Evolutionary conservation across 352 stramenopile genomes (phyloP), one percentile per base, ranked within the genome.

Genomic region (Globisporangium cylindrosporum): DNA sequence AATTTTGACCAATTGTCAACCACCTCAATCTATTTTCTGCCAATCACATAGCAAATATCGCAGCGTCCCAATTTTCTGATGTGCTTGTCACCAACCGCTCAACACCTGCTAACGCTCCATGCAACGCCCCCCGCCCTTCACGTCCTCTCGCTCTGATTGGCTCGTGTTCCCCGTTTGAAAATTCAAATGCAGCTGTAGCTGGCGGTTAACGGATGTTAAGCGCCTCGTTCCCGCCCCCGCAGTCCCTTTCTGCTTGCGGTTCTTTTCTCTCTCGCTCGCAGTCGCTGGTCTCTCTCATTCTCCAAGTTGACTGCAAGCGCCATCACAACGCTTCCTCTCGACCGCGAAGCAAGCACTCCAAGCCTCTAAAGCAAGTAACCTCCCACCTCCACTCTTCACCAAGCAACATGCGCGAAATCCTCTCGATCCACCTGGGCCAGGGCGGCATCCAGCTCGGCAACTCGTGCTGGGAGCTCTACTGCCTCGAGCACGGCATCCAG

Each of bases 361-460:
- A 29, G 25, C 25, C 25, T 29, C 25, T 29, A 29, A 29, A 29
- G 25, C 53, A 58, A 36, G 8, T 12, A 18, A 46, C 1, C 34
- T n/a, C 43, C 29, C 3, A 8, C 29, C 29, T 4, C 29, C 7
- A 6, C 29, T 6, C 29, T 6, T 34, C 29, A 34, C 29, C 29
- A 34, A 34, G 29, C 29, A 34, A 34, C 59, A 88, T 88, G 75
- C 77, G 86, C 73, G 86, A 95, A 79, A 73, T 95, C 48, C 84
- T 97, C 61, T 93, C 80, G 5, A 66, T 97, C 32, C 90, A 97
- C 62, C 72, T 97, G 49, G 90, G 90, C 57, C 90, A 97, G 70
- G 93, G 88, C 69, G 91, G 91, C 27, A 97, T 97, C 78, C 91
- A 97, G 64, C 89, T 93, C 24, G 91, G 91, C 22, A 82, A 88